phyloP scores from a whole-genome alignment of 2,329 filamentous ascomycete species.

The Exophiala dermatitidis region DNA sequence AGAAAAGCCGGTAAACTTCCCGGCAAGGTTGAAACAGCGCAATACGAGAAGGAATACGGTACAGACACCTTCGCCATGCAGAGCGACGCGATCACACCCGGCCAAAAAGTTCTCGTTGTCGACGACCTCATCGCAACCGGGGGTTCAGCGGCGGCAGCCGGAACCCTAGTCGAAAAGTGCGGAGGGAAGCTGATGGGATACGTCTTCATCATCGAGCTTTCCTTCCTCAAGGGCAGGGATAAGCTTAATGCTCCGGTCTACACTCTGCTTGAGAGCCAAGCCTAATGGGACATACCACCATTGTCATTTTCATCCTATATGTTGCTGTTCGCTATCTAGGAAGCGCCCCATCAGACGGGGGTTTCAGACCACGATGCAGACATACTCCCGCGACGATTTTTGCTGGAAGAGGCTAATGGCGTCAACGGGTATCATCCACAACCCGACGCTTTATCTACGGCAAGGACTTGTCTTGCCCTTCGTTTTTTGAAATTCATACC shows the following conservation, averaged over 20 bases:
- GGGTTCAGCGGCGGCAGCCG: slow-evolving; percentile 83
- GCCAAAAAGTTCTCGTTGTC: slow-evolving; percentile 85
- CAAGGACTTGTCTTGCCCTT: too few species aligned
- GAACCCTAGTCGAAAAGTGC: slow-evolving; percentile 75
- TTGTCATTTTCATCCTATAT: neutral
- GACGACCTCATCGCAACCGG: slow-evolving; percentile 98
- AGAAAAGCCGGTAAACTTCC: slow-evolving; percentile 95
- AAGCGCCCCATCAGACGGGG: neutral
- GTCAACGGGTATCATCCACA: too few species aligned
- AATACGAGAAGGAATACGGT: slow-evolving; percentile 93
- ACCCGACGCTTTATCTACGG: too few species aligned
- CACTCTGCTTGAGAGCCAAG: slow-evolving; percentile 67
- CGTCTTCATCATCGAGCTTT: slow-evolving; percentile 91
- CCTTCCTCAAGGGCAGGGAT: slow-evolving; percentile 83
- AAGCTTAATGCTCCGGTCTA: slow-evolving; percentile 79
- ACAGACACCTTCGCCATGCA: slow-evolving; percentile 96
- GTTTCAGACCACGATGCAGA: too few species aligned
- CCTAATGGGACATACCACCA: slow-evolving; percentile 1
- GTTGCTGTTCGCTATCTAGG: neutral
- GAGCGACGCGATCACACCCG: slow-evolving; percentile 70
- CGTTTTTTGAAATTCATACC: too few species aligned
- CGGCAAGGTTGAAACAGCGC: slow-evolving; percentile 74
- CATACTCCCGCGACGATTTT: too few species aligned
- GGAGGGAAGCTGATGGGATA: slow-evolving; percentile 82
- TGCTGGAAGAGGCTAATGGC: too few species aligned